Percentiles rank a stretch among this genome's conserved stretches.
phyloP scores from a whole-genome alignment of 768 basidiomycete genomes.

The Suillus subalutaceus region DNA sequence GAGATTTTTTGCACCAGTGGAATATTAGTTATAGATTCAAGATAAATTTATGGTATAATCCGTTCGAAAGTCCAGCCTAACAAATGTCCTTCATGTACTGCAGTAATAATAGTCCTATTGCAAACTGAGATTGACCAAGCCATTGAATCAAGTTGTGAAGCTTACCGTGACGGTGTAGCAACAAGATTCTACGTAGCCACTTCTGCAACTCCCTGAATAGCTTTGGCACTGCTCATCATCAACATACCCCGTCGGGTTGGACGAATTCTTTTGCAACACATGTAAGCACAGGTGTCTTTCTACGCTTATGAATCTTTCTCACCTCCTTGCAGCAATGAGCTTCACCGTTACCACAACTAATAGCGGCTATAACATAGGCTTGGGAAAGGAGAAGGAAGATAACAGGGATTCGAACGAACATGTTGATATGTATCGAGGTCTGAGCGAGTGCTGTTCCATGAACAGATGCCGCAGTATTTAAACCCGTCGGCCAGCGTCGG shows the following conservation, averaged over 20 bases:
- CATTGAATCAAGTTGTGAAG: neutral
- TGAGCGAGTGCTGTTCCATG: neutral
- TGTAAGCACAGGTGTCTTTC: neutral
- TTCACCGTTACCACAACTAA: neutral
- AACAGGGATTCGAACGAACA: neutral
- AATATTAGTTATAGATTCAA: neutral
- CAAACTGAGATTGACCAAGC: neutral
- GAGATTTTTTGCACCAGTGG: neutral
- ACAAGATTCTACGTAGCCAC: neutral
- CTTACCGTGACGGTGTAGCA: neutral
- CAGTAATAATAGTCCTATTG: slow-evolving; percentile 1
- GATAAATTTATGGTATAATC: neutral
- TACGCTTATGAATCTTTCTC: neutral
- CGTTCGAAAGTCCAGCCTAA: neutral
- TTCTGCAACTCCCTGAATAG: neutral
- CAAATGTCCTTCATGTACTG: neutral
- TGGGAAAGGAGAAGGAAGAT: neutral
- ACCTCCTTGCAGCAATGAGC: neutral
- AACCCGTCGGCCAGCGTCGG: neutral
- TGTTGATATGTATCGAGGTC: neutral
- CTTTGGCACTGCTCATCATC: neutral
- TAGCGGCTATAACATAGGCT: neutral
- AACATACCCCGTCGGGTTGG: neutral
- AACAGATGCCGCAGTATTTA: neutral
- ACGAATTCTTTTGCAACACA: neutral